A percentile compares a stretch with the other conserved stretches of the same genome.
These are phyloP conservation scores for Saturnispora silvae DNA, from an alignment of 805 yeast genomes.

Conservation along the genomic window DNA sequence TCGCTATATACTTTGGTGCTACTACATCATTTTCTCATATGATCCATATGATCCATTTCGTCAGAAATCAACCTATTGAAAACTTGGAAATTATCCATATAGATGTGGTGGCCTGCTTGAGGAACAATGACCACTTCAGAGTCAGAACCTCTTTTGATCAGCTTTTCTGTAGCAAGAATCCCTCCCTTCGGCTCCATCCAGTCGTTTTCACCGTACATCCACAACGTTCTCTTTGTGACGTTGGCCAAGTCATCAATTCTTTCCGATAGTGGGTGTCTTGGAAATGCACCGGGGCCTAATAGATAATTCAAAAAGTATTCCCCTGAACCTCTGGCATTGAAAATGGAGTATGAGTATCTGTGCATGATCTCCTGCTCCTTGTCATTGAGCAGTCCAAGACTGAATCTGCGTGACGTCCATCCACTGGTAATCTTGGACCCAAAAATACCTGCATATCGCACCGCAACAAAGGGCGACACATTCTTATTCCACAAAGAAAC, in stretches of 20 bases:
- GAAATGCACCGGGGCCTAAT: conserved; percentile 85
- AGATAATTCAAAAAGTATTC: conserved; percentile 82
- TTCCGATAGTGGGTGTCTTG: conserved; percentile 59
- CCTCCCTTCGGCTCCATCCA: conserved; percentile 54
- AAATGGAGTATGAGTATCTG: conserved; percentile 70
- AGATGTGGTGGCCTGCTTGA: conserved; percentile 70
- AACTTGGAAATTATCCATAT: conserved; percentile 48
- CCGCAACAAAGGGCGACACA: conserved; percentile 75
- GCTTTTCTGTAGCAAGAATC: conserved; percentile 26
- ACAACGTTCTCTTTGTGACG: conserved; percentile 31
- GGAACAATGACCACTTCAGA: conserved; percentile 27
- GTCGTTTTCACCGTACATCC: conserved; percentile 79
- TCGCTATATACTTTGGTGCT: too few relatives aligned
- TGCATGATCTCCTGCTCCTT: conserved; percentile 43
- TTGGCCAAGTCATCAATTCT: conserved; percentile 32
- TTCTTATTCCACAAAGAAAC: conserved; percentile 65
- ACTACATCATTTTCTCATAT: too few relatives aligned
- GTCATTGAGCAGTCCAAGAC: conserved; percentile 25
- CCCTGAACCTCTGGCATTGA: conserved; percentile 83
- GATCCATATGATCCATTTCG: conserved; percentile 36
- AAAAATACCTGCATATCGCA: conserved; percentile 65
- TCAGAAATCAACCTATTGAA: conserved; percentile 42
- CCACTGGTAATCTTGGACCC: conserved; percentile 83
- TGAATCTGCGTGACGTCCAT: conserved; percentile 80
- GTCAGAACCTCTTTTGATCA: conserved; percentile 22